Conservation (phyloP, 2,329 filamentous ascomycete genomes). For the Fusarium marasasianum region DNA sequence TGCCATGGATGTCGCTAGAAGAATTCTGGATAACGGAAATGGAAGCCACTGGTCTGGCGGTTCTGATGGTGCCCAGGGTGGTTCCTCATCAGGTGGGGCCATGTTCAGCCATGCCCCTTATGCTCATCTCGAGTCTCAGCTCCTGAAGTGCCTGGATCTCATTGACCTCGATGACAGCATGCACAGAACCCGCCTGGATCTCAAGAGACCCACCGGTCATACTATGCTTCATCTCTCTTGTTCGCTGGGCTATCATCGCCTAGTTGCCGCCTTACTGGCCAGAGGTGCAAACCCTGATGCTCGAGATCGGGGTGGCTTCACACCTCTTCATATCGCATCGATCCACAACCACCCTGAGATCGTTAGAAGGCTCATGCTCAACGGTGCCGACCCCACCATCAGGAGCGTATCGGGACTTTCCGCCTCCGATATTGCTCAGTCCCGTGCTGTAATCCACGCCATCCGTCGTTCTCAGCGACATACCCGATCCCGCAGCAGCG, state of each 20-base stretch:
- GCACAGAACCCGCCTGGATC: slow-evolving; percentile 72
- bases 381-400: slow-evolving; percentile 76
- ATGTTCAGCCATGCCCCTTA: slow-evolving; percentile 55
- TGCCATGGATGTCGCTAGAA: slow-evolving; percentile 68
- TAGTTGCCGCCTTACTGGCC: slow-evolving; percentile 79
- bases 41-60: slow-evolving; percentile 58
- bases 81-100: slow-evolving; percentile 55
- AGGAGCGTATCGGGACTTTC: slow-evolving; percentile 76
- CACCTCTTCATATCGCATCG: slow-evolving; percentile 82
- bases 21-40: slow-evolving; percentile 60
- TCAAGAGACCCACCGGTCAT: slow-evolving; percentile 73
- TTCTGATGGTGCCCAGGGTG: slow-evolving; percentile 51
- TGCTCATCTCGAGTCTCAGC: slow-evolving; percentile 70
- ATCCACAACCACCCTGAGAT: slow-evolving; percentile 81
- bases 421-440: slow-evolving; percentile 75
- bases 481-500: slow-evolving; percentile 75
- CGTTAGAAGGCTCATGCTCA: slow-evolving; percentile 76
- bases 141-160: slow-evolving; percentile 79
- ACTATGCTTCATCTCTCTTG: slow-evolving; percentile 84
- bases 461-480: slow-evolving; percentile 71
- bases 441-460: slow-evolving; percentile 69
- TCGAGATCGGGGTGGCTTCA: slow-evolving; percentile 82
- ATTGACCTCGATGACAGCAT: slow-evolving; percentile 81
- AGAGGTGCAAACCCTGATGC: slow-evolving; percentile 81
- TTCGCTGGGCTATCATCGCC: slow-evolving; percentile 76